These are phyloP conservation scores for Lentinula guzmanii DNA, from an alignment of 768 basidiomycete species.

Conservation along the genomic window DNA sequence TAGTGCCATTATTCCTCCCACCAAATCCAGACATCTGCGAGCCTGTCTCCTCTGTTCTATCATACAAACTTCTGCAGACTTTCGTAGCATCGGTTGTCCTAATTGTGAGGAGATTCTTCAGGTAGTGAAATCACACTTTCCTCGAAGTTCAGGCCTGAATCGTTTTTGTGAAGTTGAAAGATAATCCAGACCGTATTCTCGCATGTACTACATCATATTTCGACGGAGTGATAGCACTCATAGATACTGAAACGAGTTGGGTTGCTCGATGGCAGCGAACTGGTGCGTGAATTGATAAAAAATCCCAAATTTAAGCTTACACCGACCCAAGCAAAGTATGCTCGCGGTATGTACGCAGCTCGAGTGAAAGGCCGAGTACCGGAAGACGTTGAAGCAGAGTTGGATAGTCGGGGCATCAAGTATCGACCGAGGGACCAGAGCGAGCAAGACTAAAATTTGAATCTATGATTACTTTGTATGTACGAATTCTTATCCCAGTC, in stretches of 20 bases:
- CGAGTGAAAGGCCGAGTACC: slow-evolving; percentile 82
- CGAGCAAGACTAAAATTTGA: not conserved
- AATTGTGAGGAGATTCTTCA: slow-evolving; percentile 96
- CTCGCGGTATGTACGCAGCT: slow-evolving; percentile 89
- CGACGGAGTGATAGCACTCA: slow-evolving; percentile 86
- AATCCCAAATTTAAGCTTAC: slow-evolving; percentile 1
- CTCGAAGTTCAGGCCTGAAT: not conserved
- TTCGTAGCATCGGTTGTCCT: slow-evolving; percentile 83
- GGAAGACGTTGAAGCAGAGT: slow-evolving; percentile 78
- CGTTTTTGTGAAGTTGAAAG: slow-evolving; percentile 66
- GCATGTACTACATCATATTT: slow-evolving; percentile 89
- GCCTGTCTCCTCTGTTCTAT: slow-evolving; percentile 94
- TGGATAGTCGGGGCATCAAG: slow-evolving; percentile 71
- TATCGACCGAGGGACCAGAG: slow-evolving; percentile 70
- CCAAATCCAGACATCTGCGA: slow-evolving; percentile 69
- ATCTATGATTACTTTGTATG: not conserved
- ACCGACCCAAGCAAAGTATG: slow-evolving; percentile 67
- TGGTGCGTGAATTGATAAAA: slow-evolving; percentile 41
- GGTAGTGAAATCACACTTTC: slow-evolving; percentile 32
- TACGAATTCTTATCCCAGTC: not conserved
- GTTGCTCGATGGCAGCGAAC: slow-evolving; percentile 95
- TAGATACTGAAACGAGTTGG: slow-evolving; percentile 88
- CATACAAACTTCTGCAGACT: slow-evolving; percentile 79
- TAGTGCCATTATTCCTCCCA: slow-evolving; percentile 43
- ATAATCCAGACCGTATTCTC: slow-evolving; percentile 73